Conservation (phyloP, 768 basidiomycete genomes). For the Auricularia sp. region DNA sequence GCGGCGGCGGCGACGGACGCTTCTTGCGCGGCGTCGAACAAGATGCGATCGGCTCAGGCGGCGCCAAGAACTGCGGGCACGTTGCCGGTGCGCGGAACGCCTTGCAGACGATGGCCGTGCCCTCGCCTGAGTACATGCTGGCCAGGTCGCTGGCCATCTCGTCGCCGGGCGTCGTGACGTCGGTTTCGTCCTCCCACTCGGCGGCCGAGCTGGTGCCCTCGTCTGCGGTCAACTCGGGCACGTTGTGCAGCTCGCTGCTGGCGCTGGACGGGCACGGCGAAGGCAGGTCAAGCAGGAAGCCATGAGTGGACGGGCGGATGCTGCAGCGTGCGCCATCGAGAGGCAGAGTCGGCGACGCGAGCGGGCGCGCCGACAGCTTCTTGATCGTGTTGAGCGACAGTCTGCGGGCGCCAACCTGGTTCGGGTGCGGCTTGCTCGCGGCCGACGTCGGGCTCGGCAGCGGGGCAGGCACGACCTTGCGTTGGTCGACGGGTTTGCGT, state of each 20-base stretch:
- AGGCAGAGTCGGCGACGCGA: neutral
- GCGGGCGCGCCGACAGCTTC: neutral
- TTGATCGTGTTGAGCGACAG: slow-evolving; percentile 1
- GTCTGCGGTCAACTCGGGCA: neutral
- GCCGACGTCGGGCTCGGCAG: neutral
- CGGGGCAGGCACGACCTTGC: neutral
- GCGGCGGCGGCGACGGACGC: neutral
- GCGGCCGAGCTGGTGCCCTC: neutral
- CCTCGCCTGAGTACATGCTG: neutral
- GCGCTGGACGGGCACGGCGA: neutral
- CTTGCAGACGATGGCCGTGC: neutral
- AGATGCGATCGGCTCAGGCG: neutral
- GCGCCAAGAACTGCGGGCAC: neutral
- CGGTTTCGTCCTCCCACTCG: neutral
- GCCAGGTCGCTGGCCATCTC: neutral
- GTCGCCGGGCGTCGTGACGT: neutral
- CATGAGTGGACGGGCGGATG: neutral
- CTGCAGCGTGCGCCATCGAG: neutral
- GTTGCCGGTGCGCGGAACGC: neutral
- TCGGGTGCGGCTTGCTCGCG: neutral
- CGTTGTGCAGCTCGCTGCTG: neutral
- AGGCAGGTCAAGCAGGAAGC: neutral
- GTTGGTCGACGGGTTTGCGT: neutral
- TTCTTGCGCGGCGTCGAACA: neutral
- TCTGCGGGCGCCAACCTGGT: neutral